Evolutionary conservation across 148 eudicot species (phyloP).

Genomic region (Vaccinium myrtillus): DNA sequence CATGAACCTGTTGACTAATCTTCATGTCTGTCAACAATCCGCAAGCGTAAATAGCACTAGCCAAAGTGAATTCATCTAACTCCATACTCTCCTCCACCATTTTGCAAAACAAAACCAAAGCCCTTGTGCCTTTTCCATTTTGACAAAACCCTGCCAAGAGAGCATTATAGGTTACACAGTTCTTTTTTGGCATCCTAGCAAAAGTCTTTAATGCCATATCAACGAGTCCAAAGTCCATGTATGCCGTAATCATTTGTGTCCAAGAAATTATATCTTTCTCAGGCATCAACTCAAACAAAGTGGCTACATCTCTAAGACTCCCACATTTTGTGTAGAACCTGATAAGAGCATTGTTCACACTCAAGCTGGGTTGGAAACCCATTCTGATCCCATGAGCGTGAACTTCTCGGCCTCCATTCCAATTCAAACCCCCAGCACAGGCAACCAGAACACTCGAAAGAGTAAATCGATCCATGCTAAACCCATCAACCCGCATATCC

Average conservation of each 20-base stretch:
- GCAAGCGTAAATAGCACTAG: constrained; percentile 67
- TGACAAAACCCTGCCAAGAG: constrained; percentile 69
- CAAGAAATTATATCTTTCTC: constrained; percentile 66
- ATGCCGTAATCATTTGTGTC: constrained; percentile 75
- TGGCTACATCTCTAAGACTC: constrained; percentile 43
- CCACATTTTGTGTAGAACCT: constrained; percentile 71
- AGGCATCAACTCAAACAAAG: constrained; percentile 60
- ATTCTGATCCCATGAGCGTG: constrained; percentile 59
- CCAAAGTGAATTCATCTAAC: constrained; percentile 62
- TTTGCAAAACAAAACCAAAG: constrained; percentile 51
- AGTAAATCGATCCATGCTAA: constrained; percentile 54
- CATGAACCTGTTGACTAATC: constrained; percentile 66
- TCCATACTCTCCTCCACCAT: constrained; percentile 63
- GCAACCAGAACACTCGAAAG: constrained; percentile 64
- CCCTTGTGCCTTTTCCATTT: constrained; percentile 53
- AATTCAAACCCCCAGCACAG: constrained; percentile 41
- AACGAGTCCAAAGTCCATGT: constrained; percentile 75
- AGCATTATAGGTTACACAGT: constrained; percentile 64
- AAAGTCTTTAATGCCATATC: constrained; percentile 59
- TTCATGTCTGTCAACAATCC: constrained; percentile 45
- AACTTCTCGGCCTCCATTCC: constrained; percentile 45
- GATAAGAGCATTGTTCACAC: constrained; percentile 68
- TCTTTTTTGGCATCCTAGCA: constrained; percentile 64
- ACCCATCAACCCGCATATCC: constrained; percentile 43
- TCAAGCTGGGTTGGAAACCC: constrained; percentile 51